phyloP scores from a whole-genome alignment of 139 green algal species.

The Pleodorina starrii region DNA sequence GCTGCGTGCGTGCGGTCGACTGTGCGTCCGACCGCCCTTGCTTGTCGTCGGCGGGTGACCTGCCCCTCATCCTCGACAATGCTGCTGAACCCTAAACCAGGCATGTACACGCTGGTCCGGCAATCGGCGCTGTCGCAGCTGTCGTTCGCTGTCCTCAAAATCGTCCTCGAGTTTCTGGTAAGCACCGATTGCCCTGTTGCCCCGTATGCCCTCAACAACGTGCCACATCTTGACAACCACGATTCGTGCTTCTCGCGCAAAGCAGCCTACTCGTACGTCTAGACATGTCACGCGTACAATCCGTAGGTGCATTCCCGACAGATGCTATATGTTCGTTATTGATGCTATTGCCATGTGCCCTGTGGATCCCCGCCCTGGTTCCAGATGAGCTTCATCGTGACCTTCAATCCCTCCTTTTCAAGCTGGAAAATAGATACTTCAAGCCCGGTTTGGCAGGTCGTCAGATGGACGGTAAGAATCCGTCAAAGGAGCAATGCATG shows the following conservation, averaged over 20 bases:
- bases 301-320: too few relatives aligned
- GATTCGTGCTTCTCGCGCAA: background rate
- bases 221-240: background rate
- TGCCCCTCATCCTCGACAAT: background rate
- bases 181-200: background rate
- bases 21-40: background rate
- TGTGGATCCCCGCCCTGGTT: background rate
- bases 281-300: background rate
- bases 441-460: background rate
- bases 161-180: slow-evolving; percentile 9
- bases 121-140: background rate
- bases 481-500: too few relatives aligned
- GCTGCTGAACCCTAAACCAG: background rate
- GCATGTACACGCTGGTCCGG: slow-evolving; percentile 38
- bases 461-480: slow-evolving; percentile 13
- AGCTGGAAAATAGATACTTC: background rate
- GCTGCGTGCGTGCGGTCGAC: background rate
- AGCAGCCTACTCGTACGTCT: background rate
- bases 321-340: background rate
- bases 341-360: background rate
- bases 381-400: slow-evolving; percentile 36
- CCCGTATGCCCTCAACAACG: too few relatives aligned
- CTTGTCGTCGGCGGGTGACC: background rate
- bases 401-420: background rate
- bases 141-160: background rate